phyloP scores from a whole-genome alignment of 2,329 filamentous ascomycete species.

The Fusarium oxysporum region DNA sequence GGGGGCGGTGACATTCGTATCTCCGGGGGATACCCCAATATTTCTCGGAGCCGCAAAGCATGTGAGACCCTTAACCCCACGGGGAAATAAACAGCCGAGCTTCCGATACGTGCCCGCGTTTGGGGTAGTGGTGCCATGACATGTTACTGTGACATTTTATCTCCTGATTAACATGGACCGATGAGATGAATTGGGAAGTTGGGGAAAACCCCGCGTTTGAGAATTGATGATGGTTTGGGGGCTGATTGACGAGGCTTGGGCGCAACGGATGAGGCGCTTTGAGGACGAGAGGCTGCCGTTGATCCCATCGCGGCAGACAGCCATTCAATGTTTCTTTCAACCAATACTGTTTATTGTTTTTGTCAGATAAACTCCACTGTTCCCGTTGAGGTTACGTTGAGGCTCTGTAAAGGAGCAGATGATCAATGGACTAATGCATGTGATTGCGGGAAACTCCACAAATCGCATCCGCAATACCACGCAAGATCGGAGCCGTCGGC shows the following conservation, averaged over 20 bases:
- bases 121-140: conserved; percentile 1
- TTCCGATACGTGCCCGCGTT: conserved; percentile 33
- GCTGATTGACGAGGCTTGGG: background rate
- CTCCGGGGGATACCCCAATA: conserved; percentile 11
- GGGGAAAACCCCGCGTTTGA: background rate
- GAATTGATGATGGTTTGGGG: accelerated
- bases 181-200: background rate
- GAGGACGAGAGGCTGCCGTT: background rate
- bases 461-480: background rate
- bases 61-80: conserved; percentile 21
- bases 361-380: accelerated
- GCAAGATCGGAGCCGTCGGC: background rate
- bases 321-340: no score
- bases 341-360: accelerated
- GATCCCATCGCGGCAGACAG: accelerated
- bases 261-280: accelerated
- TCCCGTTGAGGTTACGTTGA: background rate
- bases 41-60: conserved; percentile 22
- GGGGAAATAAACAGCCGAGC: conserved; percentile 15
- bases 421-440: background rate
- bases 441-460: background rate
- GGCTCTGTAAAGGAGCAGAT: background rate
- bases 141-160: conserved; percentile 1
- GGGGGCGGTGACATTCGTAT: background rate
- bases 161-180: conserved; percentile 3